Evolutionary conservation across 164 flowering plant genomes (phyloP), one percentile per base, ranked within the genome.

Genomic region (Cinnamomum chago): DNA sequence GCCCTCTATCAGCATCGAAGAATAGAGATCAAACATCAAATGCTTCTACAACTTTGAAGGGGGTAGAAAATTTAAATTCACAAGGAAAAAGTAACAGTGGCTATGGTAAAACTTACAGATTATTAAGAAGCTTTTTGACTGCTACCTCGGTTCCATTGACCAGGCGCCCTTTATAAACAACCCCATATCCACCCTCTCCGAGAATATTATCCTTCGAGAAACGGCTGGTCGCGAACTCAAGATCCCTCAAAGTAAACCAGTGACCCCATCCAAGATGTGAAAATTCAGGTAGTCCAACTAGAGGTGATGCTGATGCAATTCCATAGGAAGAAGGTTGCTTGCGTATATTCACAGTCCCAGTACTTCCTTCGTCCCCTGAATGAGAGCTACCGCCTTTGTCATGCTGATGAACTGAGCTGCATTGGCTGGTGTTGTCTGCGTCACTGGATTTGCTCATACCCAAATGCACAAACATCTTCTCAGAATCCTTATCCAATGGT

Each of bases 221-320:
- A 30, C 88, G 88, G 68, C 82, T 84, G 1, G 98, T 93, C 2
- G 92, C 93, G 51, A 78, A 74, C 40, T 92, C 84, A 67, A 93
- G 95, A 78, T 93, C 97, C 76, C 98, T 83, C 25, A 93, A 90
- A 15, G 98, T 93, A 79, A 93, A 93, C 97, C 98, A 93, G 73
- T 92, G 98, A 28, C 98, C 98, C 98, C 98, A 93, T 5, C 97
- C 98, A 81, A 93, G 95, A 81, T 90, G 97, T 6, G 98, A 92
- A 35, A 84, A 73, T 83, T 93, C 98, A 25, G 98, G 98, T 79
- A 93, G 81, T 62, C 98, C 98, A 77, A 90, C 70, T 68, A 93
- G 81, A 58, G 98, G 98, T 73, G 98, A 93, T 3, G 98, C 87
- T 28, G 88, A 77, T 2, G 81, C 85, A 72, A 79, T 62, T 22